These are phyloP conservation scores for Stagonosporopsis chrysanthemi DNA, from an alignment of 2,329 filamentous ascomycete species.

Conservation along the genomic window DNA sequence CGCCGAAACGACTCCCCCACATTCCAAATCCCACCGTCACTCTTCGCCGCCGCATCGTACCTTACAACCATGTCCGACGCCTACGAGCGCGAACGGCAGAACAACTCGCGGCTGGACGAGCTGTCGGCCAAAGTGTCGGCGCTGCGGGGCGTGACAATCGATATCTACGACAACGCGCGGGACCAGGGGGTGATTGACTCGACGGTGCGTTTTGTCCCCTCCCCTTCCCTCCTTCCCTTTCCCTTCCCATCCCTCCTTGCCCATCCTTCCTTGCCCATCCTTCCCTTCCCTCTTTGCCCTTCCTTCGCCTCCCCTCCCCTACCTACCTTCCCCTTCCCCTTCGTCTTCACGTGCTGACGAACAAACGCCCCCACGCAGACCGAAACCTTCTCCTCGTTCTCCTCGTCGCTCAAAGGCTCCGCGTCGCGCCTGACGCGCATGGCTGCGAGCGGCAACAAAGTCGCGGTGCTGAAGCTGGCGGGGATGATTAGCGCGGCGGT, in stretches of 20 bases:
- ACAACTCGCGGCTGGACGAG: slow-evolving; percentile 92
- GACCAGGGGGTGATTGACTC: slow-evolving; percentile 78
- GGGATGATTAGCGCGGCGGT: slow-evolving; percentile 79
- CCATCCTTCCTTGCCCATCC: no score
- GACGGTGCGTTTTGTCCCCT: slow-evolving; percentile 88
- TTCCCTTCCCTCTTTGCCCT: no score
- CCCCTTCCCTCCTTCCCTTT: no score
- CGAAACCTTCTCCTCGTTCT: slow-evolving; percentile 91
- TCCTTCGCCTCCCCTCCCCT: no score
- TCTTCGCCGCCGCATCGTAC: not conserved
- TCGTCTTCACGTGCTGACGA: no score
- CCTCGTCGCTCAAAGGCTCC: slow-evolving; percentile 81
- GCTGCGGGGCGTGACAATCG: slow-evolving; percentile 89
- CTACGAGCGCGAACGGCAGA: slow-evolving; percentile 75
- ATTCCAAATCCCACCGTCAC: not conserved
- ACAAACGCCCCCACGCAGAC: slow-evolving; percentile 58
- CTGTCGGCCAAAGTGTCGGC: slow-evolving; percentile 90
- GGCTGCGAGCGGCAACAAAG: slow-evolving; percentile 88
- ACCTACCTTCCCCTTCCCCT: no score
- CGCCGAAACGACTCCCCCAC: no score
- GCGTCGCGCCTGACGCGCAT: slow-evolving; percentile 84
- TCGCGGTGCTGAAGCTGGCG: slow-evolving; percentile 88
- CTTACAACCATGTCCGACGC: slow-evolving; percentile 60
- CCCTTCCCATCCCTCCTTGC: no score
- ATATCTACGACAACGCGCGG: slow-evolving; percentile 96